Base-by-base conservation (phyloP, 192 early-diverging fungal genomes). In the Linnemannia schmuckeri region DNA sequence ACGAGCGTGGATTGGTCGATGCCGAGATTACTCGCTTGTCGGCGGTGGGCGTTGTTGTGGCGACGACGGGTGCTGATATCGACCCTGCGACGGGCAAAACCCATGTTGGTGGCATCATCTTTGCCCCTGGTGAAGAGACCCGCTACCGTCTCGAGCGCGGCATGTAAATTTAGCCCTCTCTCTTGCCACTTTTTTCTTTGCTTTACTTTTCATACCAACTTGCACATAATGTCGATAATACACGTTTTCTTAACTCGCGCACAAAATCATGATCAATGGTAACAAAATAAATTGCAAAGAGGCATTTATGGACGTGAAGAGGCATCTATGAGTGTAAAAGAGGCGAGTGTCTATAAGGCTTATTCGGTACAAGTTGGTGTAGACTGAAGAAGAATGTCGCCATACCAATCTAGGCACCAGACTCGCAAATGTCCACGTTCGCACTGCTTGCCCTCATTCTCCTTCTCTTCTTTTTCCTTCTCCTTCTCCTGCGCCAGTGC, bases 121-220 rank as follows among this genome's bases (percentile, higher is more conserved):
- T 54, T 75, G 85, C 85, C 6, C 85, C 85, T 33, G 85, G 85
- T 61, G 85, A 87, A 33, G 85, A 87, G 52, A n/a, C 79, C 27
- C 38, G 47, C 4, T 87, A 87, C 57, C 79, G 85, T 38, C 66
- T 87, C 24, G 85, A 87, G 72, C 75, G 76, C 9, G 85, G 85
- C 46, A 66, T 72, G 37, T 86, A 81, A 77, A 33, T 66, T 33
- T 15, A 66, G 61, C 30, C 27, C 15, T 66, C 15, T 15, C n/a
- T 30, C n/a, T 6, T 27, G 4, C 17, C 20, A 9, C 12, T 27
- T 27, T 57, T 57, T 57, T 27, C 55, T 24, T 27, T 10, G n/a
- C 55, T 24, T 12, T 27, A 27, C n/a, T 57, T 57, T 57, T 57
- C 55, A 27, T 27, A 27, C 6, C 55, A 20, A 52, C 49, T 52